A percentile compares a stretch with the other conserved stretches of the same genome.
Evolutionary conservation across 306 rosid species (phyloP).

Genomic region (Erythrophleum fordii): DNA sequence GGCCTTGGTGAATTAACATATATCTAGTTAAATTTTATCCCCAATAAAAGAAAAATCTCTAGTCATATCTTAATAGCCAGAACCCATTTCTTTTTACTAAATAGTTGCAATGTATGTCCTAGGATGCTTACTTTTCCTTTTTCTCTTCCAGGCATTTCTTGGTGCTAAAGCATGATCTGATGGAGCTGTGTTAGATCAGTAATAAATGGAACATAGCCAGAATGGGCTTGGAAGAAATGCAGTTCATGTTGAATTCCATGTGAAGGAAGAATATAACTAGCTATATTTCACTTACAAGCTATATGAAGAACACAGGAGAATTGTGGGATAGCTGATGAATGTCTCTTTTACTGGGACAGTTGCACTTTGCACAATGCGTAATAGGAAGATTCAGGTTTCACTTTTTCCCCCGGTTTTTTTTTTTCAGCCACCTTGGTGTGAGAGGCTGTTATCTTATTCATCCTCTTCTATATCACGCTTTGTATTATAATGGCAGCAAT

Average conservation of each 20-base stretch:
- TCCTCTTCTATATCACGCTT: not conserved
- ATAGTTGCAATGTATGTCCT: too few relatives aligned
- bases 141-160: constrained; percentile 46
- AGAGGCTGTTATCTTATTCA: constrained; percentile 5
- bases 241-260: constrained; percentile 3
- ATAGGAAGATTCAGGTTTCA: constrained; percentile 25
- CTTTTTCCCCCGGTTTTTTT: not conserved
- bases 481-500: constrained; percentile 26
- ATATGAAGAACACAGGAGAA: not conserved
- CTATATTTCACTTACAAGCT: not conserved
- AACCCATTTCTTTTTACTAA: too few relatives aligned
- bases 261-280: constrained; percentile 15
- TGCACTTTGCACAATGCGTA: constrained; percentile 20
- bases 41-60: too few relatives aligned
- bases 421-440: not conserved
- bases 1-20: too few relatives aligned
- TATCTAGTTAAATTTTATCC: too few relatives aligned
- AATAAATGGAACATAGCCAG: constrained; percentile 22
- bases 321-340: constrained; percentile 2
- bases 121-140: constrained; percentile 25
- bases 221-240: constrained; percentile 25
- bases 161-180: constrained; percentile 48
- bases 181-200: constrained; percentile 20
- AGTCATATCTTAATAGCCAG: too few relatives aligned
- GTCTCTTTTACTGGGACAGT: constrained; percentile 25